A percentile compares a stretch with the other conserved stretches of the same genome.
phyloP scores from a whole-genome alignment of 805 yeast genomes.

The Torulaspora quercuum region DNA sequence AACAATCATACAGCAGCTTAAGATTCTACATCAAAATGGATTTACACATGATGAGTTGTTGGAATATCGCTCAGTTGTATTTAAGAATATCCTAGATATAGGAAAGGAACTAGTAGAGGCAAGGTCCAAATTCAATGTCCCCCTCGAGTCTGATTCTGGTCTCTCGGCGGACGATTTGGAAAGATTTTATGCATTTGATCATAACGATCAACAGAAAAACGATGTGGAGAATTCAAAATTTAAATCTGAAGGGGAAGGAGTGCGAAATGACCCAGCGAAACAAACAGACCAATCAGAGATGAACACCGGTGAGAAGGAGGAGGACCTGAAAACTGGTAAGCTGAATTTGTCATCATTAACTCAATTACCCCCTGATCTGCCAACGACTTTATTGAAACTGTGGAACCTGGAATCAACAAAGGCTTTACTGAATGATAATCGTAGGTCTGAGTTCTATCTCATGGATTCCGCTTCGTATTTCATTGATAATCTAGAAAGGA shows the following conservation, averaged over 20 bases:
- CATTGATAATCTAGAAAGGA: slow-evolving; percentile 55
- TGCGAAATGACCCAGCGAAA: neutral
- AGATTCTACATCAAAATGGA: slow-evolving; percentile 37
- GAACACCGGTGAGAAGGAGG: neutral
- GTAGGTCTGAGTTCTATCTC: slow-evolving; percentile 69
- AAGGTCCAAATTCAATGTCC: slow-evolving; percentile 45
- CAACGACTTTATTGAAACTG: slow-evolving; percentile 47
- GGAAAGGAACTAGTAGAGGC: slow-evolving; percentile 69
- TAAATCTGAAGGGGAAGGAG: neutral
- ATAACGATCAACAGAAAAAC: slow-evolving; percentile 1
- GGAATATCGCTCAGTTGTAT: slow-evolving; percentile 76
- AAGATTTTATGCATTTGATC: slow-evolving; percentile 7
- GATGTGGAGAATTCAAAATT: slow-evolving; percentile 26
- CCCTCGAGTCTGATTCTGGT: slow-evolving; percentile 35
- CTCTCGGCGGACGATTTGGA: slow-evolving; percentile 32
- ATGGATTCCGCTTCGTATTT: slow-evolving; percentile 84
- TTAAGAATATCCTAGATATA: slow-evolving; percentile 71
- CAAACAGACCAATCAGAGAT: neutral
- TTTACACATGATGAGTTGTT: slow-evolving; percentile 53
- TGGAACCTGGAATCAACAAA: slow-evolving; percentile 59
- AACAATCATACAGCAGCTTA: slow-evolving; percentile 41
- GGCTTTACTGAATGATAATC: slow-evolving; percentile 49
- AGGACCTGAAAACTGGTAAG: slow-evolving; percentile 44
- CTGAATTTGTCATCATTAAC: slow-evolving; percentile 31
- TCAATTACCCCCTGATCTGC: slow-evolving; percentile 47